Conservation (phyloP, 2,329 filamentous ascomycete genomes). For the Pestalotiopsis sp. region DNA sequence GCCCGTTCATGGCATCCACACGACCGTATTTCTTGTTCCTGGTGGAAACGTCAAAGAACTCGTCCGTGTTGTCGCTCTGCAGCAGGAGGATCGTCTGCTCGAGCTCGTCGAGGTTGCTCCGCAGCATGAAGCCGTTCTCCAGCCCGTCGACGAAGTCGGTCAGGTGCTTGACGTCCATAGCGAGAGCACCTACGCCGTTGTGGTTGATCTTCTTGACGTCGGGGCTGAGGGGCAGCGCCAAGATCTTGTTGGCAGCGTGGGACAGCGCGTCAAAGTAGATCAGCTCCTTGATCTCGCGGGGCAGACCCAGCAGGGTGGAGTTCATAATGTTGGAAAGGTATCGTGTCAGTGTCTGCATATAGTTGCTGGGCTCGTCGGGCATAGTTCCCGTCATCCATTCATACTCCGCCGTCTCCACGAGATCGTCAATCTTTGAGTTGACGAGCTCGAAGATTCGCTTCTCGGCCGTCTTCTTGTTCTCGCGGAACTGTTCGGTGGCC, state of each 20-base stretch:
- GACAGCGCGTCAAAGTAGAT: conserved; percentile 97
- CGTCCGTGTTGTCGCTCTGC: conserved; percentile 87
- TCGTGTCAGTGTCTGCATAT: conserved; percentile 92
- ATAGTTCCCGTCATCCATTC: conserved; percentile 71
- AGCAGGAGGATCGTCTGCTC: conserved; percentile 91
- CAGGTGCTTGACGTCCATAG: conserved; percentile 82
- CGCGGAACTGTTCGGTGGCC: conserved; percentile 84
- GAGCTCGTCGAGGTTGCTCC: conserved; percentile 88
- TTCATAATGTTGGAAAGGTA: conserved; percentile 98
- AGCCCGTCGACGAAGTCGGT: conserved; percentile 85
- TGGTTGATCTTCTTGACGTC: conserved; percentile 86
- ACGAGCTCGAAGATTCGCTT: conserved; percentile 98
- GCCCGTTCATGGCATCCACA: conserved; percentile 89
- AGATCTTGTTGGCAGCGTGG: conserved; percentile 84
- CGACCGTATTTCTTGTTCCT: conserved; percentile 92
- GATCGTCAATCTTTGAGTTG: conserved; percentile 97
- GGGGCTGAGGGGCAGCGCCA: conserved; percentile 76
- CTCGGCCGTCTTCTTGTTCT: conserved; percentile 93
- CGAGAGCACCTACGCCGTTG: conserved; percentile 78
- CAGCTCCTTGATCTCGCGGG: conserved; percentile 92
- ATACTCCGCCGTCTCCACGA: conserved; percentile 96
- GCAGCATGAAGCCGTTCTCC: conserved; percentile 81
- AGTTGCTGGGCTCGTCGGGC: conserved; percentile 78
- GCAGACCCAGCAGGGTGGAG: conserved; percentile 88
- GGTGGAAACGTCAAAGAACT: conserved; percentile 91